Base-by-base conservation (phyloP, 2,329 filamentous ascomycete genomes). In the Pyrenophora teres region DNA sequence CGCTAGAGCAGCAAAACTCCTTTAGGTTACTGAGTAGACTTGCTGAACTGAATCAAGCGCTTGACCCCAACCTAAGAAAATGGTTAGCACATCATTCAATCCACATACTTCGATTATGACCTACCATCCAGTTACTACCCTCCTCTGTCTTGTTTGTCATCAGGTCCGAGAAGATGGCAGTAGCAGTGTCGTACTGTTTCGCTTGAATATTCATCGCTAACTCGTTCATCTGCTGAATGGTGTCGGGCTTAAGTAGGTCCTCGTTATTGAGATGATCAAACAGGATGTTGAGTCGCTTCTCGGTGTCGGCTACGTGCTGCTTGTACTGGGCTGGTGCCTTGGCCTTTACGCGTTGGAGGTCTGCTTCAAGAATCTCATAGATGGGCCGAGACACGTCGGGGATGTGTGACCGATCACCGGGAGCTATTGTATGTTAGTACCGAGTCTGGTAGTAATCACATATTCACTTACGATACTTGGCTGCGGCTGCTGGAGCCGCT, bases 221-320 rank as follows among this genome's bases (percentile, higher is more conserved):
- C 63, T 85, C 78, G 7, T 80, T 79, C 64, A 92, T 78, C 40
- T 87, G 80, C 54, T 84, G 80, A 42, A 92, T 83, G 0, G 89
- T 97, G 66, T 89, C 87, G 1, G 89, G 84, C 77, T 88, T 89
- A 47, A 97, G 80, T 35, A 97, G 80, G 68, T 97, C 92, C 68
- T 92, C 89, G 62, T 97, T 97, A 81, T 97, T 99, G 40, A 99
- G 81, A 73, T 97, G 92, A 70, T 99, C 93, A 72, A 97, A 97
- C n/a, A 99, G 80, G 42, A 97, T 87, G 65, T 89, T 90, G 52
- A 99, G 82, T 23, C 94, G 87, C 77, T 96, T 96, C 72, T 96
- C 90, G 2, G 92, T 94, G 71, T 97, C 94, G 65, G 91, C 89
- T 16, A 99, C 92, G 72, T 97, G 92, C 12, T 87, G 83, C 57